Evolutionary conservation across 257 asterid genomes (phyloP), one percentile per base, ranked within the genome.

Genomic region (Voacanga thouarsii): DNA sequence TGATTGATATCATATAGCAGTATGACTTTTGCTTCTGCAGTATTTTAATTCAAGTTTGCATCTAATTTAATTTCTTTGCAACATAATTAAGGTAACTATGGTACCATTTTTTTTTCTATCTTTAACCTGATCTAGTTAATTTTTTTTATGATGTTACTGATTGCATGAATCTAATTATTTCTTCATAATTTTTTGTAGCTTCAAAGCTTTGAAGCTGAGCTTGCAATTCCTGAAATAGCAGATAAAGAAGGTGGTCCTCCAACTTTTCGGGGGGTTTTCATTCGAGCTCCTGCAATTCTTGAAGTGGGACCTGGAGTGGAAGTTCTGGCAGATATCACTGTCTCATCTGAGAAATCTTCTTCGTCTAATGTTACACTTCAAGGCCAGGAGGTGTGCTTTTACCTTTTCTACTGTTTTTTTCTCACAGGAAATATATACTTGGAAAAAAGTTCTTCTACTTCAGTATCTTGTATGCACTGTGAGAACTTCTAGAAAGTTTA

Each of bases 241-340:
- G 93, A 92, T 67, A 81, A 78, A 83, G 99, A 93, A 89, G 99
- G 99, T 55, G 98, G 98, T 56, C 92, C 98, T 78, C 95, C 97
- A 65, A 88, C 80, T 82, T 96, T 90, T 71, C 94, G 94, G 45
- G 96, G 92, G 59, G 93, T 93, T 80, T 96, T 93, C 75, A 91
- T 93, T 70, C 95, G 97, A 14, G 97, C 98, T 56, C 97, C 98
- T 23, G 98, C 89, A 81, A 95, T 95, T 79, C 89, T 95, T 67
- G 97, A 95, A 66, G 97, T 93, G 51, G 99, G 99, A 33, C 94
- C 97, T 63, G 96, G 89, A 68, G 98, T 91, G 77, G 85, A 90
- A 86, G 92, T 90, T 66, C 85, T 93, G 88, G 97, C 99, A 23
- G 91, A 93, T 81, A 82, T 96, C 78, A 72, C 86, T 45, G 80